Evolutionary conservation across 1,284 basidiomycete species (phyloP).

Genomic region (Tremellales sp.): DNA sequence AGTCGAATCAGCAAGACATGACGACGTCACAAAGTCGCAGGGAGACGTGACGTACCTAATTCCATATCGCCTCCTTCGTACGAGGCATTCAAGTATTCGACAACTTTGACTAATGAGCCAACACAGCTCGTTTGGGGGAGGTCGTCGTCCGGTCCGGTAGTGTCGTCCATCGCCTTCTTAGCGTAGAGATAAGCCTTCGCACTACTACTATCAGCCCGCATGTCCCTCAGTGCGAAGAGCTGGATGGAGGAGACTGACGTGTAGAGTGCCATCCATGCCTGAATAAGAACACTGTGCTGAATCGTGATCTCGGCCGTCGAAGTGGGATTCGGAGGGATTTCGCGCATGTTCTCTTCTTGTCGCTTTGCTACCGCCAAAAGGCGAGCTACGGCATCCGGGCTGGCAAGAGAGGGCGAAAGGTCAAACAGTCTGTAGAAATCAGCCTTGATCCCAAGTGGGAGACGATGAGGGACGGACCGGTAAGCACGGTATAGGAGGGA

Average conservation of each 20-base stretch:
- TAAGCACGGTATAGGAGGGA: conserved; percentile 21
- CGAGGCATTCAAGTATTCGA: neutral
- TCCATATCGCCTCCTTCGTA: conserved; percentile 7
- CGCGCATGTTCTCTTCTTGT: conserved; percentile 21
- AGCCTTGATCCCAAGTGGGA: neutral
- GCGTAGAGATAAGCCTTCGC: neutral
- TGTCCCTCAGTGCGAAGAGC: neutral
- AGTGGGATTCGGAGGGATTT: conserved; percentile 4
- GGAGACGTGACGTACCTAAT: conserved; percentile 14
- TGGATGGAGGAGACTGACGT: conserved; percentile 12
- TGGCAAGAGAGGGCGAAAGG: conserved; percentile 4
- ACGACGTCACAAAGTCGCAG: too few species aligned
- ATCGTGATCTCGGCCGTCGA: conserved; percentile 9
- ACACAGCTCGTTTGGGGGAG: neutral
- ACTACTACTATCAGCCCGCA: too few species aligned
- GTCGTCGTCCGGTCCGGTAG: neutral
- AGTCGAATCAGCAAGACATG: neutral
- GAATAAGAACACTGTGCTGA: conserved; percentile 9
- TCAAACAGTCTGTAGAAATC: conserved; percentile 19
- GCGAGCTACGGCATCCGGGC: conserved; percentile 13
- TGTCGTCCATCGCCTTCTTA: neutral
- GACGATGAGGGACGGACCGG: conserved; percentile 11
- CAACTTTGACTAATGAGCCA: neutral
- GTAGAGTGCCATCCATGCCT: conserved; percentile 25
- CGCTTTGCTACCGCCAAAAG: conserved; percentile 18